phyloP scores from a whole-genome alignment of 108 stramenopile species.

The Poteriospumella lacustris region DNA sequence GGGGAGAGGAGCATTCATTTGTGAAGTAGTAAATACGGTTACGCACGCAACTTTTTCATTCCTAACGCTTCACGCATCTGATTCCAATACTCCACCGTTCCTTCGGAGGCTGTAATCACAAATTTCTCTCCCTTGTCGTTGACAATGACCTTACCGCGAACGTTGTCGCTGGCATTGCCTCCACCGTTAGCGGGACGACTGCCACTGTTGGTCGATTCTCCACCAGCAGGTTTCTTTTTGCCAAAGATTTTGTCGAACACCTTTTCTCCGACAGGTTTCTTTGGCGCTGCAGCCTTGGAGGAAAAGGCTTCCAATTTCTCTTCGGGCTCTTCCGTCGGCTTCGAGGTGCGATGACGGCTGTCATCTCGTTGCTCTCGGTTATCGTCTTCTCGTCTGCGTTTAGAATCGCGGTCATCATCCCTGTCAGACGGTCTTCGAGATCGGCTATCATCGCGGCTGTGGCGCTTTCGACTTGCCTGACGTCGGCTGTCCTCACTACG shows the following conservation, averaged over 20 bases:
- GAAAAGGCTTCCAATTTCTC: background rate
- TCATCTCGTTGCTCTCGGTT: background rate
- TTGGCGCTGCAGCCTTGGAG: background rate
- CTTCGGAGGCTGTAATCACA: constrained; percentile 24
- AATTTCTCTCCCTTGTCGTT: background rate
- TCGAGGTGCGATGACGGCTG: background rate
- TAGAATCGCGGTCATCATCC: background rate
- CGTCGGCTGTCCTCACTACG: background rate
- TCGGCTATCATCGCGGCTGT: background rate
- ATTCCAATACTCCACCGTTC: constrained; percentile 47
- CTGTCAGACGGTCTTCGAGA: background rate
- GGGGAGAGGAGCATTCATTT: too few relatives aligned
- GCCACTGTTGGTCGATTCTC: background rate
- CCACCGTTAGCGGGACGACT: too few relatives aligned
- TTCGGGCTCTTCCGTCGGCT: background rate
- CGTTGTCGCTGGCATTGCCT: too few relatives aligned
- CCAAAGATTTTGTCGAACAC: constrained; percentile 9
- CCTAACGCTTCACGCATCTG: constrained; percentile 47
- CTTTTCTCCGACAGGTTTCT: background rate
- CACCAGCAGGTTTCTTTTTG: constrained; percentile 3
- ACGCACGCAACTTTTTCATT: constrained; percentile 39
- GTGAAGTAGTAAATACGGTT: too few relatives aligned
- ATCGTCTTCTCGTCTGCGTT: background rate
- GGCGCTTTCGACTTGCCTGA: background rate
- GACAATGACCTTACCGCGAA: background rate